Conservation (phyloP, 352 stramenopile species). For the Globisporangium acanthophoron region DNA sequence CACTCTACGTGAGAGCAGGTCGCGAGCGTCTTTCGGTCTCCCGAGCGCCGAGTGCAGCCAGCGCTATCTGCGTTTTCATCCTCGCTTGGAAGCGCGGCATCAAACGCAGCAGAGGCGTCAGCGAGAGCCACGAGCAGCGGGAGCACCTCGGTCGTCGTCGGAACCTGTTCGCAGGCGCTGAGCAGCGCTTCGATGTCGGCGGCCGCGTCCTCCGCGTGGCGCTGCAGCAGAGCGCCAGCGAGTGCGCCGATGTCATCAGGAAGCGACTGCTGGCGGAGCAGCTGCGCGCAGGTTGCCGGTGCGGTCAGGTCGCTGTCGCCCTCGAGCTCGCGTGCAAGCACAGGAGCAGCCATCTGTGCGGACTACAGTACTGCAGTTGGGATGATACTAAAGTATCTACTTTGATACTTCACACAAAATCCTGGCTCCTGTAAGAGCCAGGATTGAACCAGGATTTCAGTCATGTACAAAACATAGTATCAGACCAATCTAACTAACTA, state of each 20-base stretch:
- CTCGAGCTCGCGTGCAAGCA: too few relatives aligned
- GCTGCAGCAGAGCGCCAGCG: constrained; percentile 22
- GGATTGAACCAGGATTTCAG: too few relatives aligned
- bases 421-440: too few relatives aligned
- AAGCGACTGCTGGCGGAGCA: neutral
- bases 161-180: neutral
- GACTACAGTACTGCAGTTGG: too few relatives aligned
- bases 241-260: neutral
- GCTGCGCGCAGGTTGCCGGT: neutral
- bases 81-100: neutral
- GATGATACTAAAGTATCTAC: too few relatives aligned
- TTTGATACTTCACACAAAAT: too few relatives aligned
- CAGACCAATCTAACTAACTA: too few relatives aligned
- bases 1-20: too few relatives aligned
- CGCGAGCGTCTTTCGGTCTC: too few relatives aligned
- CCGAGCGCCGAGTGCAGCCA: neutral
- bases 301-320: neutral
- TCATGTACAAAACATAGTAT: too few relatives aligned
- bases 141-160: neutral
- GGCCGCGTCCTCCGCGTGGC: constrained; percentile 22
- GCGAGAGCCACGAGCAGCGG: constrained; percentile 5
- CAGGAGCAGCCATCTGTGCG: too few relatives aligned
- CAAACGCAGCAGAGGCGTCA: constrained; percentile 1
- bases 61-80: neutral
- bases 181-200: constrained; percentile 14